Conservation (phyloP, 306 rosid species). For the Quercus gilva region DNA sequence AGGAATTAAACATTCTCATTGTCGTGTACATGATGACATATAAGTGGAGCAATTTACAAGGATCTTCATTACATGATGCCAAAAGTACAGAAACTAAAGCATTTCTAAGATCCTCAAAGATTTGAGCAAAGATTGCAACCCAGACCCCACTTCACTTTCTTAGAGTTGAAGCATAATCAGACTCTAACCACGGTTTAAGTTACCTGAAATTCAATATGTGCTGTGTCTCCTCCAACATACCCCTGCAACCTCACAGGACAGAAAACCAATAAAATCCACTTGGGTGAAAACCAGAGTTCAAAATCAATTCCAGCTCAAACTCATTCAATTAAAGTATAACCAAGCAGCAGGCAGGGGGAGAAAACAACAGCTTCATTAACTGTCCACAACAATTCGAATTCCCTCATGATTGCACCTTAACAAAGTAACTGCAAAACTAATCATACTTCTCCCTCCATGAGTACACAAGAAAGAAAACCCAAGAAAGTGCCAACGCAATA, state of each 20-base stretch:
- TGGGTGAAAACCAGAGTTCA: neutral
- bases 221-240: neutral
- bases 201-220: neutral
- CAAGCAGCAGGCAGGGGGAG: neutral
- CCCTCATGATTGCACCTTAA: neutral
- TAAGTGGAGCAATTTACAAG: neutral
- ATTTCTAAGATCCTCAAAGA: neutral
- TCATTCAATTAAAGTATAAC: neutral
- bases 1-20: neutral
- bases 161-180: neutral
- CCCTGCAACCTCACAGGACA: neutral
- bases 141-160: neutral
- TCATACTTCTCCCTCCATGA: conserved; percentile 92
- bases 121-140: neutral
- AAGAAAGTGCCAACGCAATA: conserved; percentile 68
- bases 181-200: neutral
- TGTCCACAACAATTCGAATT: neutral
- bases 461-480: conserved; percentile 70
- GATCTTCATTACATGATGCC: neutral
- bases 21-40: neutral
- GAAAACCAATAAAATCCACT: neutral
- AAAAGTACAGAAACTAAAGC: neutral
- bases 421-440: conserved; percentile 25
- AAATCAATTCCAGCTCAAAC: neutral
- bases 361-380: neutral